These are phyloP conservation scores for Cytospora piceicola DNA, from an alignment of 2,329 filamentous ascomycete genomes.

Conservation along the genomic window DNA sequence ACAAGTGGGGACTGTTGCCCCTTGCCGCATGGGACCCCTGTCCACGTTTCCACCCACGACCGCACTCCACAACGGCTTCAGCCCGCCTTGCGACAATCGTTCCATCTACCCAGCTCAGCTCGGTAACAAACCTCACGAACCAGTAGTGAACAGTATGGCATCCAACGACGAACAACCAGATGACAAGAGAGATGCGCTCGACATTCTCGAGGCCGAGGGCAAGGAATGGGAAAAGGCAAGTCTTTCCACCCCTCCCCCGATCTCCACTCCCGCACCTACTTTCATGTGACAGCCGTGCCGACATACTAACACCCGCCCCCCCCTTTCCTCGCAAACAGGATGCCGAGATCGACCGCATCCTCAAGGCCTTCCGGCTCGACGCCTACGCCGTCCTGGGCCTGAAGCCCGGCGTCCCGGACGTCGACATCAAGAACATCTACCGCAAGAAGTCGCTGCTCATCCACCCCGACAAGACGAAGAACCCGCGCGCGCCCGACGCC, in stretches of 20 bases:
- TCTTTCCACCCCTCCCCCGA: conserved; percentile 8
- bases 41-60: conserved; percentile 4
- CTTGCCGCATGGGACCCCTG: conserved; percentile 11
- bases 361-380: conserved; percentile 80
- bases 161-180: conserved; percentile 59
- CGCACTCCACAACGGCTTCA: conserved; percentile 11
- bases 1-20: conserved; percentile 1
- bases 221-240: conserved; percentile 88
- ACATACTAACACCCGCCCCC: background rate
- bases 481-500: conserved; percentile 87
- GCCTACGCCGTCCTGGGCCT: conserved; percentile 93
- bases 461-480: conserved; percentile 96
- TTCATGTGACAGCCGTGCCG: background rate
- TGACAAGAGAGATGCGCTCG: conserved; percentile 66
- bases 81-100: conserved; percentile 23
- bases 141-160: conserved; percentile 32
- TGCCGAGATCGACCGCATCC: conserved; percentile 92
- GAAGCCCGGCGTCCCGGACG: conserved; percentile 91
- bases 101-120: conserved; percentile 10
- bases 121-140: conserved; percentile 29
- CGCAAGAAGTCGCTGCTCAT: conserved; percentile 98
- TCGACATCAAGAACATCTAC: conserved; percentile 92
- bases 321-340: too few species aligned
- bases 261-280: background rate
- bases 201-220: conserved; percentile 79